Percentiles rank a stretch among this genome's conserved stretches.
Conservation (phyloP, 2,329 filamentous ascomycete species). For the Aspergillus amoenus region DNA sequence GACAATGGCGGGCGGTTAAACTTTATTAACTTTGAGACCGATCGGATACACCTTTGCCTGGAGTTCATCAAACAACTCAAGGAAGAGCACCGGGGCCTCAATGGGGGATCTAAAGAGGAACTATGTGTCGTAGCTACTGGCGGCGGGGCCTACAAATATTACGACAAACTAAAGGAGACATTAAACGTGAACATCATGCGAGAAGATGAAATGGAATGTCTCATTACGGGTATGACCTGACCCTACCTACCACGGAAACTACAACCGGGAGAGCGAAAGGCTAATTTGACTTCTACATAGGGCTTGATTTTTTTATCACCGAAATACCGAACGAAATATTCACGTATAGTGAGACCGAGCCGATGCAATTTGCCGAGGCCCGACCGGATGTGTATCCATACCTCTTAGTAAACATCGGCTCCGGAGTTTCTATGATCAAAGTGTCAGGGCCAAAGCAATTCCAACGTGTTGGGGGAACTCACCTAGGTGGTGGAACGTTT, state of each 20-base stretch:
- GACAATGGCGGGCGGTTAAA: constrained; percentile 87
- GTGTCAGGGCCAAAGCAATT: constrained; percentile 85
- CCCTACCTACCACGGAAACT: not conserved
- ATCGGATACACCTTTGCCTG: constrained; percentile 88
- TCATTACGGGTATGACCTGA: constrained; percentile 74
- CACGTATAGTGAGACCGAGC: constrained; percentile 86
- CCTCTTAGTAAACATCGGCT: constrained; percentile 96
- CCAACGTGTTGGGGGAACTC: constrained; percentile 90
- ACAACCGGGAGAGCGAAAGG: not conserved
- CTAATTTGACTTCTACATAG: constrained; percentile 43
- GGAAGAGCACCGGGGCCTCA: constrained; percentile 73
- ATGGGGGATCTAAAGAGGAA: constrained; percentile 67
- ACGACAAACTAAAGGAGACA: constrained; percentile 81
- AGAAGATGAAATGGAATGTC: constrained; percentile 98
- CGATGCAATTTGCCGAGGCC: constrained; percentile 83
- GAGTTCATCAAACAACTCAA: constrained; percentile 87
- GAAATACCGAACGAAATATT: constrained; percentile 97
- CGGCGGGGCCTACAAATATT: constrained; percentile 94
- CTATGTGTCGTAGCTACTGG: constrained; percentile 94
- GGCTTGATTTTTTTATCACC: constrained; percentile 97
- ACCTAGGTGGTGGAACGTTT: constrained; percentile 91
- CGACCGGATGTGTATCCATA: constrained; percentile 89
- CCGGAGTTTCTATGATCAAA: constrained; percentile 95
- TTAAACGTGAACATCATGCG: constrained; percentile 84
- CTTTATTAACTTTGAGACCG: constrained; percentile 95